phyloP scores from a whole-genome alignment of 208 protist species.

The Angomonas desouzai region DNA sequence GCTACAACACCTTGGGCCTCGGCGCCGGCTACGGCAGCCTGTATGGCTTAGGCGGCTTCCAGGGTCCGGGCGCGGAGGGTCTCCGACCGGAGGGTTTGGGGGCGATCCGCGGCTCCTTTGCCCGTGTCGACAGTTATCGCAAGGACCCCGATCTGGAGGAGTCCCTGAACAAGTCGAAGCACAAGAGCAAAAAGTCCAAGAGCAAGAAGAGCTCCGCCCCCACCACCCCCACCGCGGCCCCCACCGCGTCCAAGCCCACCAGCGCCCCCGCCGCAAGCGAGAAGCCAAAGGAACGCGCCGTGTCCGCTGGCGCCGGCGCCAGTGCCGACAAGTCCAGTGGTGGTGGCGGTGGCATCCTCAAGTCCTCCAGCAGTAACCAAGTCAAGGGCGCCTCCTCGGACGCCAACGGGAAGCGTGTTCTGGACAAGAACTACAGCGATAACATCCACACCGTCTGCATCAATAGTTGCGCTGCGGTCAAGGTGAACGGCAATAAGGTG shows the following conservation, averaged over 20 bases:
- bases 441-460: not conserved
- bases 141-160: not conserved
- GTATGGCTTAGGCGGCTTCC: not conserved
- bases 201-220: not conserved
- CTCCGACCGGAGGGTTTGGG: not conserved
- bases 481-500: not conserved
- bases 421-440: not conserved
- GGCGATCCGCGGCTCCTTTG: conserved; percentile 1
- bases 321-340: not conserved
- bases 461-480: not conserved
- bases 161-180: too few relatives aligned
- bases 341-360: not conserved
- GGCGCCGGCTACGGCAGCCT: conserved; percentile 1
- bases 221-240: not conserved
- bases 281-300: not conserved
- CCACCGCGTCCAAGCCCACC: not conserved
- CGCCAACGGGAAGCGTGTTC: not conserved
- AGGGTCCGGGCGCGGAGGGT: not conserved
- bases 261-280: not conserved
- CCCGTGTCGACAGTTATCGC: not conserved
- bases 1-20: not conserved
- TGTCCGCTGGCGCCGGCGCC: not conserved
- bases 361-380: not conserved
- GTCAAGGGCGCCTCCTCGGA: not conserved
- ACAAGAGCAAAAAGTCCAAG: not conserved